Percentiles rank a stretch among this genome's conserved stretches.
These are phyloP conservation scores for Aurifilum marmelostoma DNA, from an alignment of 2,329 filamentous ascomycete genomes.

Conservation along the genomic window DNA sequence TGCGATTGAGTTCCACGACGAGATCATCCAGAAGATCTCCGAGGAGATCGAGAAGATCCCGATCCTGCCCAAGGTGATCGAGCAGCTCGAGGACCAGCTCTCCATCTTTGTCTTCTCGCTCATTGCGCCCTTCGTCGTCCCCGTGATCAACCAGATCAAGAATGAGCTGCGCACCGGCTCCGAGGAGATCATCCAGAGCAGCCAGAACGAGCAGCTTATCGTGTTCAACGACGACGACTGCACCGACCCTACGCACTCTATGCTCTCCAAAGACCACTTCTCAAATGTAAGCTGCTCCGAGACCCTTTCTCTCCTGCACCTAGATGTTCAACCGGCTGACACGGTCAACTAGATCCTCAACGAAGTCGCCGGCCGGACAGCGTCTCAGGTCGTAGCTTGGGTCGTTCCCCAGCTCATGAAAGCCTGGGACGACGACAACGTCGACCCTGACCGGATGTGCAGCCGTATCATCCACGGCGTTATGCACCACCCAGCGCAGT, in stretches of 20 bases:
- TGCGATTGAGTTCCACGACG: constrained; percentile 87
- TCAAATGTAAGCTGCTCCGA: constrained; percentile 64
- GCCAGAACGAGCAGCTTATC: constrained; percentile 79
- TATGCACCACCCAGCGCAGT: constrained; percentile 83
- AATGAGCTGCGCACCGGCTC: constrained; percentile 84
- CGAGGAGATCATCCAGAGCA: constrained; percentile 83
- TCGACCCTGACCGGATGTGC: constrained; percentile 71
- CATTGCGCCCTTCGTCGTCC: constrained; percentile 84
- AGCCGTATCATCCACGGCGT: constrained; percentile 80
- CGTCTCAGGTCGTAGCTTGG: constrained; percentile 79
- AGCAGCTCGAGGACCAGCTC: constrained; percentile 84
- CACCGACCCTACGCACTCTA: constrained; percentile 88
- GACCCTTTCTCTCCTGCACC: not conserved
- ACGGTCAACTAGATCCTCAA: constrained; percentile 65
- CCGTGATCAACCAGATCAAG: constrained; percentile 85
- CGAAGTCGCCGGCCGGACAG: constrained; percentile 82
- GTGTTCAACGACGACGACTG: constrained; percentile 80
- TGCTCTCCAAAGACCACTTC: constrained; percentile 96
- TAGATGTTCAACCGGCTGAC: constrained; percentile 12
- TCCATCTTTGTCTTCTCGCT: constrained; percentile 91
- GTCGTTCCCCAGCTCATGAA: constrained; percentile 87
- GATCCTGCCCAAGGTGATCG: constrained; percentile 79
- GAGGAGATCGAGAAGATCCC: constrained; percentile 84
- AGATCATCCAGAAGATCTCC: constrained; percentile 78
- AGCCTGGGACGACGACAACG: constrained; percentile 78